Percentiles rank a stretch among this genome's conserved stretches.
Evolutionary conservation across 2,329 filamentous ascomycete genomes (phyloP).

Genomic region (Pseudocercospora pini-densiflorae): DNA sequence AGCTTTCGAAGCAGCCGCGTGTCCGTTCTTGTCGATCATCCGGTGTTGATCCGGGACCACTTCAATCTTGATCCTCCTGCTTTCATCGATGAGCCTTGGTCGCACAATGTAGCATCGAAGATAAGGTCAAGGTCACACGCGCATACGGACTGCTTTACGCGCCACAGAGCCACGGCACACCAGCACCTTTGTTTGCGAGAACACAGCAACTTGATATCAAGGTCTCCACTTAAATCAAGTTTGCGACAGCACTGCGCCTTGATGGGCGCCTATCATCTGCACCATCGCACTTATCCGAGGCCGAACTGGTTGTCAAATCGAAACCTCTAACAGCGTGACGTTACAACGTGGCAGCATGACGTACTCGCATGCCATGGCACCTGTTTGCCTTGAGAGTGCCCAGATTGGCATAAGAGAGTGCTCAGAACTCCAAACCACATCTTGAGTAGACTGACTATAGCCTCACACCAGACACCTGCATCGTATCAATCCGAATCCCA

Average conservation of each 20-base stretch:
- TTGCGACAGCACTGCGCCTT: neutral
- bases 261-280: constrained; percentile 1
- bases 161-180: neutral
- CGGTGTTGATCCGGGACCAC: neutral
- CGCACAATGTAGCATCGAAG: neutral
- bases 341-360: constrained; percentile 9
- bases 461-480: neutral
- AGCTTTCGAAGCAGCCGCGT: neutral
- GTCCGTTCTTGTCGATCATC: neutral
- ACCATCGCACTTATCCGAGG: neutral
- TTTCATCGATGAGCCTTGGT: neutral
- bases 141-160: neutral
- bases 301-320: neutral
- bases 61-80: neutral
- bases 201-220: neutral
- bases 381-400: neutral
- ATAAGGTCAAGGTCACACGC: neutral
- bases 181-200: neutral
- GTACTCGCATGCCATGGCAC: neutral
- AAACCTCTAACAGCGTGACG: constrained; percentile 1
- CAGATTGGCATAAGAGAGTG: neutral
- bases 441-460: neutral
- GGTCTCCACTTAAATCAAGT: neutral
- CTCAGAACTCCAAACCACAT: neutral
- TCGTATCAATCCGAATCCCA: neutral